A percentile compares a stretch with the other conserved stretches of the same genome.
phyloP scores from a whole-genome alignment of 2,329 filamentous ascomycete genomes.

The Cladosporium oxysporum region DNA sequence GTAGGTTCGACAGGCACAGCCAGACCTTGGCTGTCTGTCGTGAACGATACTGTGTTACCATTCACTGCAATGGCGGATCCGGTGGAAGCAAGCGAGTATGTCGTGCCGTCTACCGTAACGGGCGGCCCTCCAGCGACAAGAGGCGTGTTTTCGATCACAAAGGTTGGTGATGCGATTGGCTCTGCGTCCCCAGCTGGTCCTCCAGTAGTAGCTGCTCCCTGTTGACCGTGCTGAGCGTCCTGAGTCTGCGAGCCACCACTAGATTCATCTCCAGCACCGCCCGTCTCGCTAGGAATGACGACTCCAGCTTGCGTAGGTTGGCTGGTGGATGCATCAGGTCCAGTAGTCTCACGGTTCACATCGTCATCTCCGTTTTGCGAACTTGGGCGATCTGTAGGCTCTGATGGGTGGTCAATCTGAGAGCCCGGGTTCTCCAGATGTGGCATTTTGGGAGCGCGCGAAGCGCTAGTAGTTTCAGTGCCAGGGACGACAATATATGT shows the following conservation, averaged over 20 bases:
- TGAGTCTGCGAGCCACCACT: neutral
- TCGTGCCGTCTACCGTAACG: slow-evolving; percentile 29
- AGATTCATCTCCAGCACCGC: neutral
- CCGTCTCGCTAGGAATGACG: neutral
- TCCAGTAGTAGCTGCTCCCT: neutral
- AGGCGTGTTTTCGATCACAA: neutral
- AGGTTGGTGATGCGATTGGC: neutral
- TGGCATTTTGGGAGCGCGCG: slow-evolving; percentile 3
- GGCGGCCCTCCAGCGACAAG: slow-evolving; percentile 10
- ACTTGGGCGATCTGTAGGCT: neutral
- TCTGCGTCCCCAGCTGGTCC: neutral
- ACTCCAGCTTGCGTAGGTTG: neutral
- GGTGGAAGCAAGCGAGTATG: slow-evolving; percentile 28
- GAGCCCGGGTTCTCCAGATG: neutral
- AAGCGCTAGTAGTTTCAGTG: neutral
- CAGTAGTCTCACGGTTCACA: neutral
- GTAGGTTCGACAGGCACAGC: neutral
- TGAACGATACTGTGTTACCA: slow-evolving; percentile 20
- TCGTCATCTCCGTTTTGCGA: neutral
- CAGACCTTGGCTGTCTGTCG: neutral
- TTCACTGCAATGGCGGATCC: slow-evolving; percentile 31
- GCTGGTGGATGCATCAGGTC: neutral
- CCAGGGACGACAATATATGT: neutral
- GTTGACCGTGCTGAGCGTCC: neutral
- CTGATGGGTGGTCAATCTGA: neutral